Evolutionary conservation across 140 eudicot genomes (phyloP).

Genomic region (Cichorium intybus): DNA sequence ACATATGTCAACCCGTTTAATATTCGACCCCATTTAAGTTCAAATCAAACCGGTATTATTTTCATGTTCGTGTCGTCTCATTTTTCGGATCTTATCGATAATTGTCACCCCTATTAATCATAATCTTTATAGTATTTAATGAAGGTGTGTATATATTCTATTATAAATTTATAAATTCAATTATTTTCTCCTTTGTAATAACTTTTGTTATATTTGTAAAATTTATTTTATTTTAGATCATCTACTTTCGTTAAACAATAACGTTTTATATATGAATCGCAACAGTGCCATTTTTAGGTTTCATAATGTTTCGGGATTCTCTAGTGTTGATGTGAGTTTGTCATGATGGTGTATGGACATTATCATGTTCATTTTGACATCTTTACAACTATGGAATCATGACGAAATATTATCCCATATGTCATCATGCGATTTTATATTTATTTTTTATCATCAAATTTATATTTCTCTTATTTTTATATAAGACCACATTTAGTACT

Average conservation of each 20-base stretch:
- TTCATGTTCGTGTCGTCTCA: too few relatives aligned
- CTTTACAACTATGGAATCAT: conserved; percentile 24
- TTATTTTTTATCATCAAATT: background rate
- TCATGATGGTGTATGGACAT: conserved; percentile 39
- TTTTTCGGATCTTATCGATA: too few relatives aligned
- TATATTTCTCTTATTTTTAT: background rate
- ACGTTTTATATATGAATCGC: background rate
- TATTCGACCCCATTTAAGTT: too few relatives aligned
- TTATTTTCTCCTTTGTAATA: too few relatives aligned
- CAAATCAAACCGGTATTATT: too few relatives aligned
- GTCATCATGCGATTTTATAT: conserved; percentile 26
- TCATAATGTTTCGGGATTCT: conserved; percentile 23
- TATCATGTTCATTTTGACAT: conserved; percentile 37
- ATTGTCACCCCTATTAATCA: too few relatives aligned
- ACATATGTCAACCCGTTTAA: too few relatives aligned
- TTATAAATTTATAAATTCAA: too few relatives aligned
- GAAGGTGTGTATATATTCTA: too few relatives aligned
- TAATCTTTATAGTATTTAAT: too few relatives aligned
- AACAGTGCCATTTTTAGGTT: conserved; percentile 4
- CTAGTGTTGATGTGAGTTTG: conserved; percentile 28
- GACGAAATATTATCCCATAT: conserved; percentile 29
- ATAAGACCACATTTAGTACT: background rate
- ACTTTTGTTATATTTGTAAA: too few relatives aligned
- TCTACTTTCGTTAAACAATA: background rate
- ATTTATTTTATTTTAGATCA: too few relatives aligned